Base-by-base conservation (phyloP, 192 early-diverging fungal species). In the Coemansia sp. region DNA sequence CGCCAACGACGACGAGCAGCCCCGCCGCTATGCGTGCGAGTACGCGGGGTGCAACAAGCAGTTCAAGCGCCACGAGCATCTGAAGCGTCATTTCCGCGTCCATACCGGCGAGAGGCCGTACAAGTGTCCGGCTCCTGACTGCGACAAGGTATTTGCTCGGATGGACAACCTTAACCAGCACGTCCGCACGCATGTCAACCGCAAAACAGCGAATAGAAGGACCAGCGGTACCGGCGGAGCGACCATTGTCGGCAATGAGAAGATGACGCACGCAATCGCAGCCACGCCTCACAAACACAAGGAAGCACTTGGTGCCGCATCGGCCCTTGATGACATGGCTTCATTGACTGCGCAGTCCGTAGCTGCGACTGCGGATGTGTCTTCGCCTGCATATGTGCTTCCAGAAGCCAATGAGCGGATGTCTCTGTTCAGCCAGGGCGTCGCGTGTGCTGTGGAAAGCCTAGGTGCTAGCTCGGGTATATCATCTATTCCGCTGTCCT, bases 41-140 rank as follows among this genome's bases (percentile, higher is more conserved):
- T 81, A 68, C 55, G 48, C 68, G 4, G 78, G 78, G 28, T 91
- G 90, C 61, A 69, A 70, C 36, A 88, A 86, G 71, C 82, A 75
- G 48, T 91, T 91, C 68, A 84, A 86, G 51, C 87, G 90, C 28
- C 78, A 88, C 14, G 90, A 90, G 70, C 90, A 91, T 58, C 82
- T 89, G 67, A 90, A 85, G 50, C 83, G 89, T 28, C 90, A 92
- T 64, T 79, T 87, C 49, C 84, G 87, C 3, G 89, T 85, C 0
- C 89, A 92, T 62, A 92, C 88, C 14, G 90, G 90, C 29, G 90
- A 92, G 68, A 82, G 85, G 47, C 90, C 90, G 1, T 90, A 88
- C 77, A 67, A 82, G 39, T 92, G 90, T 56, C 65, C 67, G 11
- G 80, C 85, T 2, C 75, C 82, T 10, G 88, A 83, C 36, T 92